A percentile compares a stretch with the other conserved stretches of the same genome.
Evolutionary conservation across 768 basidiomycete genomes (phyloP).

Genomic region (Tulasnella sp.): DNA sequence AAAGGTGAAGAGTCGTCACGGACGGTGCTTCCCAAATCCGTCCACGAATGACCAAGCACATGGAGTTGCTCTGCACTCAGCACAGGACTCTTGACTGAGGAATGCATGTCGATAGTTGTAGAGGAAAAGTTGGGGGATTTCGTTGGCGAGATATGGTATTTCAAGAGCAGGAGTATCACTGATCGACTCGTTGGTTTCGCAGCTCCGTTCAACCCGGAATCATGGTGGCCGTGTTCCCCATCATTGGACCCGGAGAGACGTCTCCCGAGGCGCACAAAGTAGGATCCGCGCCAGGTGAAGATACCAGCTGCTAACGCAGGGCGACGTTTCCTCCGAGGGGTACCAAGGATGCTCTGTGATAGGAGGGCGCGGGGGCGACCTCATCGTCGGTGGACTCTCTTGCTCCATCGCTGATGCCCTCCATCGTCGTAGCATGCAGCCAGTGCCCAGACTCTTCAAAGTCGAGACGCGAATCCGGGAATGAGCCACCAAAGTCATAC

Average conservation of each 20-base stretch:
- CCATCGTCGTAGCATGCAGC: background rate
- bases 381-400: background rate
- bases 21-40: background rate
- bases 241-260: background rate
- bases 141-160: background rate
- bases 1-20: background rate
- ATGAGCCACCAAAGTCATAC: background rate
- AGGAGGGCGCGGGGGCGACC: background rate
- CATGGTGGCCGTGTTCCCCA: background rate
- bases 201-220: background rate
- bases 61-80: background rate
- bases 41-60: background rate
- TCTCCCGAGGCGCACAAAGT: background rate
- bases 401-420: background rate
- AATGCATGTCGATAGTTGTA: background rate
- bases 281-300: background rate
- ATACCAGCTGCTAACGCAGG: background rate
- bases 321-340: background rate
- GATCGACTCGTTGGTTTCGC: background rate
- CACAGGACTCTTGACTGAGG: background rate
- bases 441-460: slow-evolving; percentile 4
- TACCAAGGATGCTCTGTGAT: background rate
- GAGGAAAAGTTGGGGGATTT: background rate
- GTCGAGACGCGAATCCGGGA: background rate
- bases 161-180: background rate